These are phyloP conservation scores for Guillardia theta DNA, from an alignment of 78 protist genomes.

Conservation along the genomic window DNA sequence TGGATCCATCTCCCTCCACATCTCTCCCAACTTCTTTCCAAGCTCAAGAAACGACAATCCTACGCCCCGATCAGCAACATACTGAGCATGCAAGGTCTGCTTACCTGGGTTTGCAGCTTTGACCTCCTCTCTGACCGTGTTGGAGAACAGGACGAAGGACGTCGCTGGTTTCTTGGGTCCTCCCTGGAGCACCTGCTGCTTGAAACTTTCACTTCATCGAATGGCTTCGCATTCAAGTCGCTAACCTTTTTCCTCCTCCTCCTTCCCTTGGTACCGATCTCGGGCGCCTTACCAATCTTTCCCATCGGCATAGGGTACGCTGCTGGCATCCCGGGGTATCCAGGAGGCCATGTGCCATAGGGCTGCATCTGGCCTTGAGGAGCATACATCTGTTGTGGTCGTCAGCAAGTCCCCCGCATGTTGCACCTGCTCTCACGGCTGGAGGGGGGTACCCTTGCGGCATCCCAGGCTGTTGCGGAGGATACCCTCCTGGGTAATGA, in stretches of 20 bases:
- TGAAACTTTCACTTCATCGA: neutral
- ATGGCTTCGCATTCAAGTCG: neutral
- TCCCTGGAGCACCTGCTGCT: neutral
- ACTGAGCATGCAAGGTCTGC: too few species aligned
- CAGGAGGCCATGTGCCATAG: too few species aligned
- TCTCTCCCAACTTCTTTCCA: neutral
- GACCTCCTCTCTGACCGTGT: neutral
- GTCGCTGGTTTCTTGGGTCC: constrained; percentile 8
- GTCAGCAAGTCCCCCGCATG: too few species aligned
- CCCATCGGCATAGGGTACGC: neutral
- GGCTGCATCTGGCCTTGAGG: too few species aligned
- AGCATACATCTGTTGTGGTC: too few species aligned
- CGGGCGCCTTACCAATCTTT: neutral
- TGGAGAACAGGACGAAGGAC: neutral
- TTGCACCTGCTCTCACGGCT: too few species aligned
- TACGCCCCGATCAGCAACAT: too few species aligned
- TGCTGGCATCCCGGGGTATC: neutral
- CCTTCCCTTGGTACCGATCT: neutral
- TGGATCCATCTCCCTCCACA: neutral
- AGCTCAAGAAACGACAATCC: neutral
- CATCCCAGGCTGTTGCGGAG: neutral
- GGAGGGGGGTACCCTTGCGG: neutral
- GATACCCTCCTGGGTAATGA: neutral
- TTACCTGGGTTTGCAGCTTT: neutral
- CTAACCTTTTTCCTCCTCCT: neutral